phyloP scores from a whole-genome alignment of 139 green algal genomes.

The Spirogloea muscicola region DNA sequence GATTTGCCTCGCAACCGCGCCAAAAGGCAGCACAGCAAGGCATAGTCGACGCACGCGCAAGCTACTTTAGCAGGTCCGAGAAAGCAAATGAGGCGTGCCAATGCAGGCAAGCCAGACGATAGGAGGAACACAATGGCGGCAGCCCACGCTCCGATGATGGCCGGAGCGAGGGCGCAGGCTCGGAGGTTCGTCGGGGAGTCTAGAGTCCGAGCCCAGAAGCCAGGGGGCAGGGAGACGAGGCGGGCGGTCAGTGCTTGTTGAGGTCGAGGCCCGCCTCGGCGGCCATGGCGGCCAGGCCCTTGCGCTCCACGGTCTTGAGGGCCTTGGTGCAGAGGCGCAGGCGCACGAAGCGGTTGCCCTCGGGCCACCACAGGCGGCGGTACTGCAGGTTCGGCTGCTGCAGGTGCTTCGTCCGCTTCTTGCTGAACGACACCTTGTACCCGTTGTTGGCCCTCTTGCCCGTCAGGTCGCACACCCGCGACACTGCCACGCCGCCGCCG shows the following conservation, averaged over 20 bases:
- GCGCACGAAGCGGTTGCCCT: slow-evolving; percentile 84
- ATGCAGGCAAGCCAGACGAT: too few species aligned
- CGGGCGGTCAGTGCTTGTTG: slow-evolving; percentile 8
- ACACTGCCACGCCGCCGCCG: too few species aligned
- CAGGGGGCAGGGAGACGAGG: not conserved
- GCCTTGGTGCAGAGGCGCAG: slow-evolving; percentile 61
- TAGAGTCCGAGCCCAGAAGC: not conserved
- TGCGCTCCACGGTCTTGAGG: slow-evolving; percentile 71
- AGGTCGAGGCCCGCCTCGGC: slow-evolving; percentile 70
- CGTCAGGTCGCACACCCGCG: slow-evolving; percentile 78
- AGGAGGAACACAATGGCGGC: too few species aligned
- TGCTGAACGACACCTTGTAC: slow-evolving; percentile 92
- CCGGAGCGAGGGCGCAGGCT: too few species aligned
- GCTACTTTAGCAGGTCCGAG: too few species aligned
- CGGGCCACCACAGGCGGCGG: slow-evolving; percentile 78
- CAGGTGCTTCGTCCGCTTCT: slow-evolving; percentile 94
- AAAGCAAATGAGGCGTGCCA: too few species aligned
- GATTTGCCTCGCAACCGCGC: too few species aligned
- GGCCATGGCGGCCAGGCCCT: slow-evolving; percentile 84
- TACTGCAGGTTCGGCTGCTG: slow-evolving; percentile 92
- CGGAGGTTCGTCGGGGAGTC: too few species aligned
- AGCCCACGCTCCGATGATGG: too few species aligned
- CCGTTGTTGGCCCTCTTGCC: slow-evolving; percentile 96
- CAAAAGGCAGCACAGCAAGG: too few species aligned
- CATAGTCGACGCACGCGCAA: too few species aligned